These are phyloP conservation scores for Tilletiopsis washingtonensis DNA, from an alignment of 1,284 basidiomycete genomes.

Conservation along the genomic window DNA sequence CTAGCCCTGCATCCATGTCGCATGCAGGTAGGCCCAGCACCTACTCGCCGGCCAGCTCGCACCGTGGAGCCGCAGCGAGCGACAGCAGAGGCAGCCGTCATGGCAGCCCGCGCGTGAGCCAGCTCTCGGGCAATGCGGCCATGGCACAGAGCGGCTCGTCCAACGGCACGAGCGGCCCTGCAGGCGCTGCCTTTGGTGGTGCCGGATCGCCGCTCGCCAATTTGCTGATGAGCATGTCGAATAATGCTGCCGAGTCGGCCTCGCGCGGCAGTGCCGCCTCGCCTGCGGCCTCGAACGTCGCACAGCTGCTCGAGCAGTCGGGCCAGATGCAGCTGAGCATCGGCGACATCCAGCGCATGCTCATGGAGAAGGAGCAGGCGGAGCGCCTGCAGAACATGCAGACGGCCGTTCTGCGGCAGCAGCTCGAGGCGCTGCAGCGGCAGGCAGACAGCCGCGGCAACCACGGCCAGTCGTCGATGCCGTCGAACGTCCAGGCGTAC, in stretches of 20 bases:
- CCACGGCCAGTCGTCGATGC: constrained; percentile 1
- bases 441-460: constrained; percentile 1
- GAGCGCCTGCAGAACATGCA: constrained; percentile 37
- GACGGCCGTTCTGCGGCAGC: constrained; percentile 32
- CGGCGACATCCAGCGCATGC: constrained; percentile 23
- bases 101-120: not conserved
- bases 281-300: no score
- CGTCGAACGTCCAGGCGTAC: constrained; percentile 7
- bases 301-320: constrained; percentile 1
- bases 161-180: no score
- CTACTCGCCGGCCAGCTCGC: not conserved
- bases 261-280: no score
- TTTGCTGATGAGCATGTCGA: not conserved
- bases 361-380: constrained; percentile 28
- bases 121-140: not conserved
- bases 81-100: constrained; percentile 1
- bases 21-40: no score
- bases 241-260: not conserved
- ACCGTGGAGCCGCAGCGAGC: not conserved
- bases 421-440: constrained; percentile 30
- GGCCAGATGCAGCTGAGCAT: constrained; percentile 17
- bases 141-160: not conserved
- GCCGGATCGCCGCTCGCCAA: not conserved
- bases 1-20: not conserved
- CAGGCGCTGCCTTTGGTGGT: no score